phyloP scores from a whole-genome alignment of 352 stramenopile species.

The Albugo candida region DNA sequence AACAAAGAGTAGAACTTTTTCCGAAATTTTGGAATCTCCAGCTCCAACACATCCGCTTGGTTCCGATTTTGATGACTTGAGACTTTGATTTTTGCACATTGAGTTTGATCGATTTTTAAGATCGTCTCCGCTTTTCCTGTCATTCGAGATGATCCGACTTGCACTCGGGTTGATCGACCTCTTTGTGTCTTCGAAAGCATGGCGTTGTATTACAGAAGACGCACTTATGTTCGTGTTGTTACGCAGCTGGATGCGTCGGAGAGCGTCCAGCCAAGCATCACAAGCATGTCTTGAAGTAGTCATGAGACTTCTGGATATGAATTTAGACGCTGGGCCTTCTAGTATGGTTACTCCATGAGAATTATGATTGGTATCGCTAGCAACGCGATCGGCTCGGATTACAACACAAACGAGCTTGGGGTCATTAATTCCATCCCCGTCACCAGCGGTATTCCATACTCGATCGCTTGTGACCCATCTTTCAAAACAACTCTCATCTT shows the following conservation, averaged over 20 bases:
- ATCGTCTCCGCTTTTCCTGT: too few species aligned
- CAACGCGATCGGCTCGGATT: constrained; percentile 5
- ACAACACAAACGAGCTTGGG: constrained; percentile 15
- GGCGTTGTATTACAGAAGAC: too few species aligned
- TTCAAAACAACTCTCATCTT: constrained; percentile 40
- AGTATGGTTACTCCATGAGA: constrained; percentile 30
- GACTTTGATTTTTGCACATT: too few species aligned
- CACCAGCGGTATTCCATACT: constrained; percentile 27
- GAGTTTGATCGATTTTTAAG: too few species aligned
- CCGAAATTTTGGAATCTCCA: too few species aligned
- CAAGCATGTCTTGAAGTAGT: neutral
- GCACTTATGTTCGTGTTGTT: too few species aligned
- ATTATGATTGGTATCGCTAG: constrained; percentile 8
- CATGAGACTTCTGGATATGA: neutral
- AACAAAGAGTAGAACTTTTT: constrained; percentile 56
- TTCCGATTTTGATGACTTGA: too few species aligned
- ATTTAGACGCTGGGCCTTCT: constrained; percentile 1
- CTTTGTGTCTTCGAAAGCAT: too few species aligned
- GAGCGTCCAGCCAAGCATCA: too few species aligned
- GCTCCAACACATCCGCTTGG: too few species aligned
- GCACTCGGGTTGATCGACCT: too few species aligned
- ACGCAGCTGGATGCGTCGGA: constrained; percentile 7
- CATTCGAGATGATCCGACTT: too few species aligned
- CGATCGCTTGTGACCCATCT: constrained; percentile 21
- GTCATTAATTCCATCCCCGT: constrained; percentile 4